These are phyloP conservation scores for Diaporthe citri DNA, from an alignment of 2,329 filamentous ascomycete species.

Conservation along the genomic window DNA sequence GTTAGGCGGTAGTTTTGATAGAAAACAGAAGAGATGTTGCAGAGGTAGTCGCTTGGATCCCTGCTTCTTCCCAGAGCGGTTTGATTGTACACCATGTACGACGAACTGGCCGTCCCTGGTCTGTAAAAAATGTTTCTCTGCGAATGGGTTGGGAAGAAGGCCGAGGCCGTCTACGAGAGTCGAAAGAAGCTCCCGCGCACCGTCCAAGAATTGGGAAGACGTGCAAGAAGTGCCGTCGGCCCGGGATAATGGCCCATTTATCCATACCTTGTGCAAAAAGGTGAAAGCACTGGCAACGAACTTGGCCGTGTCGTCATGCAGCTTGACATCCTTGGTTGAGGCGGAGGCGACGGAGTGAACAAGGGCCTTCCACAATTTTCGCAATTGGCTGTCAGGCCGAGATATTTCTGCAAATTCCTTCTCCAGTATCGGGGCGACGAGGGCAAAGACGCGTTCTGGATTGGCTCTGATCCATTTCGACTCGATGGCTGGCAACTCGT, in stretches of 20 bases:
- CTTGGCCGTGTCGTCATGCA: conserved; percentile 83
- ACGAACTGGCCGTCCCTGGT: conserved; percentile 69
- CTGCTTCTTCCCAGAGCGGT: conserved; percentile 65
- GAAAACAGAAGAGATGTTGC: conserved; percentile 73
- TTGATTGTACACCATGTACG: conserved; percentile 75
- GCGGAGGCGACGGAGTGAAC: conserved; percentile 75
- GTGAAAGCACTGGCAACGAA: conserved; percentile 81
- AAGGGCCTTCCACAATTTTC: conserved; percentile 71
- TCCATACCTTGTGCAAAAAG: conserved; percentile 79
- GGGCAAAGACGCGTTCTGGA: conserved; percentile 71
- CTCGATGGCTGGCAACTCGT: conserved; percentile 88
- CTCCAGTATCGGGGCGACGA: conserved; percentile 72
- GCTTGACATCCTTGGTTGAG: conserved; percentile 88
- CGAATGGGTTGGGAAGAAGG: conserved; percentile 67
- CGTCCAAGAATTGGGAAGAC: conserved; percentile 65
- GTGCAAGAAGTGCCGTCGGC: conserved; percentile 62
- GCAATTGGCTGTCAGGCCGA: conserved; percentile 65
- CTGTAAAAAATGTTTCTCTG: conserved; percentile 69
- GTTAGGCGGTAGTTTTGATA: conserved; percentile 64
- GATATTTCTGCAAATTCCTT: conserved; percentile 73
- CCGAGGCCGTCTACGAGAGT: conserved; percentile 66
- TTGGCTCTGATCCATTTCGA: conserved; percentile 88
- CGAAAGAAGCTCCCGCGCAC: conserved; percentile 64
- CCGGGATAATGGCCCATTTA: conserved; percentile 52
- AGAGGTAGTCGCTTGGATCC: conserved; percentile 70